Evolutionary conservation across 164 flowering plant species (phyloP).

Genomic region (Umbilicus rupestris): DNA sequence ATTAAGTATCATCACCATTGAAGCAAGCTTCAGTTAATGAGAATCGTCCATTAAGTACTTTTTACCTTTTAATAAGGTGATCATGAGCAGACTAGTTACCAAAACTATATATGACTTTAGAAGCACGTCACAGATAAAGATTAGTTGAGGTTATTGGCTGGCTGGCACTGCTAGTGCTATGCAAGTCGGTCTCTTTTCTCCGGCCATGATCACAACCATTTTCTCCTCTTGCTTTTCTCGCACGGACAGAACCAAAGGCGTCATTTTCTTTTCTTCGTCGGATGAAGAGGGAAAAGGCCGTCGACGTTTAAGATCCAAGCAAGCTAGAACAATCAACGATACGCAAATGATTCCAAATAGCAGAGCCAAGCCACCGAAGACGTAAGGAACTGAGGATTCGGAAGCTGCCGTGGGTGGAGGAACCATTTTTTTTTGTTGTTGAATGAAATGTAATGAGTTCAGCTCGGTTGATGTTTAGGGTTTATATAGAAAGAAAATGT

Average conservation of each 20-base stretch:
- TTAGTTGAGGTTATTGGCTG: background rate
- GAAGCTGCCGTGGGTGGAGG: background rate
- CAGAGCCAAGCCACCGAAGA: background rate
- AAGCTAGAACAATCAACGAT: background rate
- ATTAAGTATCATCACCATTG: too few relatives aligned
- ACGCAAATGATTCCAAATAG: background rate
- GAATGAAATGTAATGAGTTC: background rate
- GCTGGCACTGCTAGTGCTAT: background rate
- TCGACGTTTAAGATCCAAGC: background rate
- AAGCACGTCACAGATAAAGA: background rate
- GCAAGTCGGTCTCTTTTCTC: background rate
- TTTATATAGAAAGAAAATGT: background rate
- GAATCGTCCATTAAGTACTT: too few relatives aligned
- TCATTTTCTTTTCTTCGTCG: background rate
- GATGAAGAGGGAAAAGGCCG: background rate
- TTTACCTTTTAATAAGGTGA: too few relatives aligned
- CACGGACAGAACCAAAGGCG: background rate
- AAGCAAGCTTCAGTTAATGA: too few relatives aligned
- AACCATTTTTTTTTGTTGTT: background rate
- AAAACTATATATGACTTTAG: background rate
- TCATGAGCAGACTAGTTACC: background rate
- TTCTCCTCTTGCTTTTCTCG: background rate
- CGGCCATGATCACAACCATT: constrained; percentile 2
- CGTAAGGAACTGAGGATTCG: background rate
- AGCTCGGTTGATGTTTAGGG: background rate